Evolutionary conservation across 2,329 filamentous ascomycete genomes (phyloP), one percentile per base, ranked within the genome.

Genomic region (Pyrenochaeta sp.): DNA sequence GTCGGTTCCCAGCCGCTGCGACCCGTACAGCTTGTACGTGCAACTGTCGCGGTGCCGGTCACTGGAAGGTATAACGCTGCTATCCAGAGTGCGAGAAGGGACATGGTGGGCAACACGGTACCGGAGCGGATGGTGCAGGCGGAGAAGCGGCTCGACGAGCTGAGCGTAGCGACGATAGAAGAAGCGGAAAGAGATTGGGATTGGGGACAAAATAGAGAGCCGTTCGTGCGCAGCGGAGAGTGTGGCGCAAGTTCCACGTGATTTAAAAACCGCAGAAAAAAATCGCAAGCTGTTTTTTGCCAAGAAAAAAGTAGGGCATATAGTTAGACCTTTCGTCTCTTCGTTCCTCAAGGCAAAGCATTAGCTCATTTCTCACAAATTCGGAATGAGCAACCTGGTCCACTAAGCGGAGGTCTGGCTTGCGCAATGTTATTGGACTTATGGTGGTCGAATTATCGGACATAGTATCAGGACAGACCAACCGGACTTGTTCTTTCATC

Each of bases 1-100:
- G 18, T 29, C 39, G 30, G 39, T 34, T 6, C 18, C 14, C 6
- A 27, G 28, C 30, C 13, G 18, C 8, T 42, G 30, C 21, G 39
- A 42, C 26, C 29, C 39, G 20, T 42, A 42, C 22, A 42, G 39
- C 39, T 26, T 42, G 20, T 35, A 42, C 39, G 29, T 42, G 21
- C 39, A 42, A 22, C 30, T 42, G 14, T 42, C 21, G 23, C 29
- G 39, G 18, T 23, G 22, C 21, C 6, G 6, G 21, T 42, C 29
- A 22, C 14, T 42, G 23, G 28, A 38, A 9, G 32, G 41, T 14
- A 44, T 44, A 22, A 44, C 38, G 26, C 41, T 44, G 21, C 34
- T 44, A 24, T 44, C 41, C 7, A 44, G 38, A 34, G 32, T n/a
- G 18, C 5, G 23, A 44, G 41, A 30, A 34, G 24, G 9, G 41